Evolutionary conservation across 148 eudicot genomes (phyloP).

Genomic region (Fagopyrum esculentum): DNA sequence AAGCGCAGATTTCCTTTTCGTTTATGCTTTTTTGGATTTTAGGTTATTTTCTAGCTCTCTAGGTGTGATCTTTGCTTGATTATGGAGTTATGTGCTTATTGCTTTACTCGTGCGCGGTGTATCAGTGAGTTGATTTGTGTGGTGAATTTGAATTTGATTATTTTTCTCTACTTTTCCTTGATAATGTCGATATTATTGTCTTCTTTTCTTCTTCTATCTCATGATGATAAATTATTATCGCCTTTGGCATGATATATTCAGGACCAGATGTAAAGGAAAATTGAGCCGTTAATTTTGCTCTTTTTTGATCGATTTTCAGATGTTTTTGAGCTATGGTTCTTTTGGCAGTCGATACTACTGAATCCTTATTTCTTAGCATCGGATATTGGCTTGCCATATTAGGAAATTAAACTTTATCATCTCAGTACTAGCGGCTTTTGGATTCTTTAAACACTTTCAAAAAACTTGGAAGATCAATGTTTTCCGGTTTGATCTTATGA

Average conservation of each 20-base stretch:
- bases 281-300: conserved; percentile 1
- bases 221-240: neutral
- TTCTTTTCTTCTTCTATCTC: neutral
- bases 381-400: neutral
- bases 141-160: neutral
- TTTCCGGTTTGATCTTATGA: neutral
- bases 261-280: neutral
- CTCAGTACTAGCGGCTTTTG: neutral
- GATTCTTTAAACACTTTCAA: neutral
- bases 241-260: neutral
- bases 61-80: neutral
- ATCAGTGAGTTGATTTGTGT: neutral
- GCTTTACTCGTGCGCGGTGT: neutral
- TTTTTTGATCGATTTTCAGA: neutral
- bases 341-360: neutral
- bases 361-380: neutral
- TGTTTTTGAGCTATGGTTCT: neutral
- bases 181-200: conserved; percentile 2
- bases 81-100: neutral
- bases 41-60: neutral
- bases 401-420: too few relatives aligned
- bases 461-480: neutral
- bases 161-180: neutral
- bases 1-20: neutral
- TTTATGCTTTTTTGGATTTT: neutral